Base-by-base conservation (phyloP, 2,329 filamentous ascomycete genomes). In the Chrysoporthe puriensis region DNA sequence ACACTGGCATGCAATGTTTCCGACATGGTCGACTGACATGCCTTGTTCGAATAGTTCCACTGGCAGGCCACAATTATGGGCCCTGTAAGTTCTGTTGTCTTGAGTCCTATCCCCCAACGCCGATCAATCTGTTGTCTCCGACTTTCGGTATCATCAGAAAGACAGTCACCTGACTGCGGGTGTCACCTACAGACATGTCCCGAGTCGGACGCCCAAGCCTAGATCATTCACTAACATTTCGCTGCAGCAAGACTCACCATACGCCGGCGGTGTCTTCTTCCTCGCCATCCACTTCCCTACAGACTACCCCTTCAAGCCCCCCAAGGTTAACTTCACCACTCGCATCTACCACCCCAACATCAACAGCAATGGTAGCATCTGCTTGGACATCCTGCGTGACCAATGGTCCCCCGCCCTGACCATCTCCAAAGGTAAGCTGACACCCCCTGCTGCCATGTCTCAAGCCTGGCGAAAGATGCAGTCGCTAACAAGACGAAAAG, bases 31-130 rank as follows among this genome's bases (percentile, higher is more conserved):
- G 71, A 69, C 79, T 83, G 71, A 83, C 74, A 64, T 63, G 42
- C 46, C 26, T 61, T 69, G 61, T 59, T 67, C 69, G 59, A 60
- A 76, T 76, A 99, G 95, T 99, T 99, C 80, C 96, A 98, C 90
- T 99, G 96, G 96, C 96, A 99, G 90, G 96, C 96, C 77, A 99
- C 96, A 64, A 99, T 99, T 81, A 99, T 99, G 96, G 96, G 96
- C 83, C 96, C 96, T 80, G 93, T 97, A 90, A 89, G 93, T 89
- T 74, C 68, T 70, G 77, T 14, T n/a, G 40, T 32, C 14, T 18
- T 6, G 36, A 14, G 13, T 52, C 57, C 26, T 18, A 63, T 44
- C 58, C 57, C 50, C 64, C 54, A 21, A 58, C 59, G 40, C 44
- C 60, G 50, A 18, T 18, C 54, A 26, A 18, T 43, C 58, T 26